A percentile compares a stretch with the other conserved stretches of the same genome.
phyloP scores from a whole-genome alignment of 2,329 filamentous ascomycete species.

The Colletotrichum somersetense region DNA sequence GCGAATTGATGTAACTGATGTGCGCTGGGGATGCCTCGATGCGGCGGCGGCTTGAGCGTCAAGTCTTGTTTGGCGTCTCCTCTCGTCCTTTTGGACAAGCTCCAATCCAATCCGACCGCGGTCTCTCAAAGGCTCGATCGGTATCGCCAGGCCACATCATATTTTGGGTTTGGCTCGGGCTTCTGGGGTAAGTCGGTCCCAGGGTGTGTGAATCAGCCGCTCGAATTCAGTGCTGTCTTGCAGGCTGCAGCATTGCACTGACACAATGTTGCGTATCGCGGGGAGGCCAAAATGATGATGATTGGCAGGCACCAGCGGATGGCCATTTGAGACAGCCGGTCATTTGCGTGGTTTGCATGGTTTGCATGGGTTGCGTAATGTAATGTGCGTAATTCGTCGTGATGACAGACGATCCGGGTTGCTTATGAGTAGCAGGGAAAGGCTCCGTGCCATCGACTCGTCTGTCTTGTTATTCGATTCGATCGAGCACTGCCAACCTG shows the following conservation, averaged over 20 bases:
- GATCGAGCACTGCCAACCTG: constrained; percentile 20
- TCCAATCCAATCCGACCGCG: constrained; percentile 9
- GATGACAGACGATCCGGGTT: constrained; percentile 13
- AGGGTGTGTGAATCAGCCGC: constrained; percentile 27
- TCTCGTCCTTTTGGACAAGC: neutral
- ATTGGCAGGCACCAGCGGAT: neutral
- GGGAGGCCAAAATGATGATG: constrained; percentile 12
- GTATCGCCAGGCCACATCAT: constrained; percentile 21
- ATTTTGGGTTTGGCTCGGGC: constrained; percentile 12
- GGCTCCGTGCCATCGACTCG: constrained; percentile 20
- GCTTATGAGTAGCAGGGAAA: constrained; percentile 15
- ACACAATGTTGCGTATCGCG: constrained; percentile 1
- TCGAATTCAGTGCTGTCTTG: constrained; percentile 11
- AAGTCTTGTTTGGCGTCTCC: constrained; percentile 1
- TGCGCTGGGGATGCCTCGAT: constrained; percentile 34
- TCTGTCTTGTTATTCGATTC: constrained; percentile 1
- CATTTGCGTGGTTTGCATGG: neutral
- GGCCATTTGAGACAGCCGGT: neutral
- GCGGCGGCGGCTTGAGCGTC: constrained; percentile 11
- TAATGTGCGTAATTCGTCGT: neutral
- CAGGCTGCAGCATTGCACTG: constrained; percentile 23
- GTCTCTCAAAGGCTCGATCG: constrained; percentile 27
- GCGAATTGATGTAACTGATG: constrained; percentile 34
- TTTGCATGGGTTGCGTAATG: neutral
- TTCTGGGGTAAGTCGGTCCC: constrained; percentile 12